Percentiles rank a stretch among this genome's conserved stretches.
phyloP scores from a whole-genome alignment of 208 protist species.

The Wallacemonas sp. region DNA sequence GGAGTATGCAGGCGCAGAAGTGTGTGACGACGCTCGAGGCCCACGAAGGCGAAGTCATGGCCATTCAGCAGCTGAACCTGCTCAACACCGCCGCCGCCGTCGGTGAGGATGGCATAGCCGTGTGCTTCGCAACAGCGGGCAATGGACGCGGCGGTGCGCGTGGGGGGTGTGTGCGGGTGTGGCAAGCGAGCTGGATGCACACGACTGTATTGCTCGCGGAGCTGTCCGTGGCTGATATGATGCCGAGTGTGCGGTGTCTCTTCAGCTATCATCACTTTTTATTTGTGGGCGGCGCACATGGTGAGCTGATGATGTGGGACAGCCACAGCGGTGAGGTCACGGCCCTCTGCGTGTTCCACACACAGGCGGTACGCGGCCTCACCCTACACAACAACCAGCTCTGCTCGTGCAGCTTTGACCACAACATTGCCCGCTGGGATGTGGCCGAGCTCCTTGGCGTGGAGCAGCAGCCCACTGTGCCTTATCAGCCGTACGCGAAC shows the following conservation, averaged over 20 bases:
- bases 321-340: constrained; percentile 8
- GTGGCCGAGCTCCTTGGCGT: constrained; percentile 25
- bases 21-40: constrained; percentile 31
- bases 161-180: constrained; percentile 23
- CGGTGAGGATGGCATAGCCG: constrained; percentile 1
- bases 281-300: constrained; percentile 31
- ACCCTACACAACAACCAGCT: constrained; percentile 40
- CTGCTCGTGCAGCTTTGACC: constrained; percentile 34
- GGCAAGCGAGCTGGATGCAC: constrained; percentile 23
- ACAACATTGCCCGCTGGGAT: constrained; percentile 47
- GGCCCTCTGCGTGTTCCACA: constrained; percentile 35
- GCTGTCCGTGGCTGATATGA: constrained; percentile 23
- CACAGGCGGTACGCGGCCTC: constrained; percentile 33
- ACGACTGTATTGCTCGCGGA: constrained; percentile 25
- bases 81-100: background rate
- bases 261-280: constrained; percentile 34
- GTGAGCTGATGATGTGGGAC: constrained; percentile 46
- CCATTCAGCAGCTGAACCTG: constrained; percentile 1
- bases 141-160: background rate
- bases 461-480: constrained; percentile 16
- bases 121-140: background rate
- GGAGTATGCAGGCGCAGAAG: constrained; percentile 33
- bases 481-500: constrained; percentile 10
- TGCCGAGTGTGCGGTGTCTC: constrained; percentile 33
- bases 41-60: constrained; percentile 16